Percentiles rank a stretch among this genome's conserved stretches.
These are phyloP conservation scores for Canariomyces notabilis DNA, from an alignment of 2,329 filamentous ascomycete genomes.

Conservation along the genomic window DNA sequence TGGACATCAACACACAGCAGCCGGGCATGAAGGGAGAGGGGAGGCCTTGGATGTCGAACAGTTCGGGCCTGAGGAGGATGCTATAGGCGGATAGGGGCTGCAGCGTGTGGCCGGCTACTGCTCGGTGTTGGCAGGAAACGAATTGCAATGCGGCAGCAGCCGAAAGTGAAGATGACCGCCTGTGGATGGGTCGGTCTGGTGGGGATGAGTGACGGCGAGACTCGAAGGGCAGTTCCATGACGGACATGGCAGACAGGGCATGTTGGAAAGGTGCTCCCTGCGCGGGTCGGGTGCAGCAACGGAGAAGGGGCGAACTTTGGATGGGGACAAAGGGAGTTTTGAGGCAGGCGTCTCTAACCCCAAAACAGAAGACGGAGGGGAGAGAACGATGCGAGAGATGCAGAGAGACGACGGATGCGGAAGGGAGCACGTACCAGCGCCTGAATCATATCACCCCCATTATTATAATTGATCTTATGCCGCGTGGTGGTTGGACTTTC, in stretches of 20 bases:
- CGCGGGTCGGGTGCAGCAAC: conserved; percentile 1
- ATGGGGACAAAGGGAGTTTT: not conserved
- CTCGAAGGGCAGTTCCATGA: conserved; percentile 20
- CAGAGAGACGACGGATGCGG: conserved; percentile 13
- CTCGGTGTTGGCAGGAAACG: conserved; percentile 21
- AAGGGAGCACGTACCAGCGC: conserved; percentile 23
- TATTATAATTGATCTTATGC: conserved; percentile 12
- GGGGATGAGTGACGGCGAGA: conserved; percentile 17
- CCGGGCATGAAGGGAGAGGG: conserved; percentile 21
- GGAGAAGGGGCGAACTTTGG: conserved; percentile 1
- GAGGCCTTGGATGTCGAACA: conserved; percentile 14
- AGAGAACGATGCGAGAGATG: not conserved
- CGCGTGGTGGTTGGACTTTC: conserved; percentile 11
- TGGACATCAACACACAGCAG: conserved; percentile 21
- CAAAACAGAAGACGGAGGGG: not conserved
- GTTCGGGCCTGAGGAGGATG: conserved; percentile 14
- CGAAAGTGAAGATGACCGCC: conserved; percentile 18
- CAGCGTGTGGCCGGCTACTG: conserved; percentile 18
- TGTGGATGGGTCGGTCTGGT: conserved; percentile 9
- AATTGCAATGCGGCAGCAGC: conserved; percentile 18
- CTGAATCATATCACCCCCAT: conserved; percentile 25
- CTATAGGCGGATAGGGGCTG: conserved; percentile 20
- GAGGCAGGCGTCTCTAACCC: not conserved
- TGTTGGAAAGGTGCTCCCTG: conserved; percentile 14
- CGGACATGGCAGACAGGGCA: conserved; percentile 23